Evolutionary conservation across 306 rosid genomes (phyloP).

Genomic region (Rosa multiflora): DNA sequence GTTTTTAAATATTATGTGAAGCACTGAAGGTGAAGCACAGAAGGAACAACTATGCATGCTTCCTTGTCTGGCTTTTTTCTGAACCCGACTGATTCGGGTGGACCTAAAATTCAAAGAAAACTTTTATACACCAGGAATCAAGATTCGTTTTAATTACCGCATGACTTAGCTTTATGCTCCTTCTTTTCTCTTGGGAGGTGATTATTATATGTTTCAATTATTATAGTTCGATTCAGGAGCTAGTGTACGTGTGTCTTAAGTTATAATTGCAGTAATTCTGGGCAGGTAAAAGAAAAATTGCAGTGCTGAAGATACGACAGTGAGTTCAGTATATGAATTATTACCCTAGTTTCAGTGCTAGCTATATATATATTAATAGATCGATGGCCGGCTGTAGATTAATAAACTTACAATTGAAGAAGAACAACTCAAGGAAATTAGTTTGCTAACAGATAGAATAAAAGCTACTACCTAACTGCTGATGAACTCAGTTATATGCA

Average conservation of each 20-base stretch:
- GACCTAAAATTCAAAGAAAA: background rate
- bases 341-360: background rate
- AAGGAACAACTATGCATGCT: background rate
- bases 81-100: background rate
- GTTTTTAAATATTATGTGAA: background rate
- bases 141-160: background rate
- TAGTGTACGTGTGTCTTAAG: background rate
- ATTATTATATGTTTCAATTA: background rate
- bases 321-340: background rate
- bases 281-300: background rate
- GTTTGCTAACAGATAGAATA: background rate
- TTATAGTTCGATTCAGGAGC: background rate
- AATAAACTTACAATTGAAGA: background rate
- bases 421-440: background rate
- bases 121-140: background rate
- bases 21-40: background rate
- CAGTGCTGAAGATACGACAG: background rate
- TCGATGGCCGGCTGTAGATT: background rate
- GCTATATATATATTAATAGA: background rate
- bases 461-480: background rate
- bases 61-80: conserved; percentile 6
- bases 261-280: background rate
- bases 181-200: background rate
- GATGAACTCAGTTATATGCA: background rate
- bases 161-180: background rate